phyloP scores from a whole-genome alignment of 805 yeast species.

The Ogataea paraovalis region DNA sequence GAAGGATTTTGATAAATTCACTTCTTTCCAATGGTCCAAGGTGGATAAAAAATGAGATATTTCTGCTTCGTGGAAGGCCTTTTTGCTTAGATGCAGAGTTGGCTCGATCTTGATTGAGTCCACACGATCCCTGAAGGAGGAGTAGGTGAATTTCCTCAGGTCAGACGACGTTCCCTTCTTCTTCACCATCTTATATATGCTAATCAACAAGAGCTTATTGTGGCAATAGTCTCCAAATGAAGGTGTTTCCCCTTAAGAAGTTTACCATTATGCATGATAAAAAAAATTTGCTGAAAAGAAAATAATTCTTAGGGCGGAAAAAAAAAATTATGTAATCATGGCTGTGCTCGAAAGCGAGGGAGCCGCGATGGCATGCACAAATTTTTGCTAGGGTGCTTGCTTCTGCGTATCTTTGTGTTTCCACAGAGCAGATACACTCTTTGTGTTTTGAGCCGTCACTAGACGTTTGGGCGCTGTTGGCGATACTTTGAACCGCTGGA shows the following conservation, averaged over 20 bases:
- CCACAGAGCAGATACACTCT: too few relatives aligned
- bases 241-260: background rate
- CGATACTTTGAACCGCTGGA: too few relatives aligned
- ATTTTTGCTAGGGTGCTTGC: background rate
- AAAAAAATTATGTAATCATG: background rate
- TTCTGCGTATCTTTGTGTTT: too few relatives aligned
- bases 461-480: too few relatives aligned
- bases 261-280: background rate
- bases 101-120: conserved; percentile 83
- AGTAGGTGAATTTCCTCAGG: conserved; percentile 54
- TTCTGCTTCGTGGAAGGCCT: conserved; percentile 68
- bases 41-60: conserved; percentile 77
- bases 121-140: conserved; percentile 79
- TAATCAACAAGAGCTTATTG: background rate
- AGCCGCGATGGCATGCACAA: background rate
- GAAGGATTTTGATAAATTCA: conserved; percentile 71
- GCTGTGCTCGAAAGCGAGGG: background rate
- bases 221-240: background rate
- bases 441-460: too few relatives aligned
- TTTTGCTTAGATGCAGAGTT: conserved; percentile 45
- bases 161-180: conserved; percentile 49
- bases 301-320: background rate
- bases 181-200: conserved; percentile 24
- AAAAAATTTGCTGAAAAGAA: background rate
- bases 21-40: conserved; percentile 82